Evolutionary conservation across 257 asterid genomes (phyloP).

Genomic region (Solanum infundibuliforme): DNA sequence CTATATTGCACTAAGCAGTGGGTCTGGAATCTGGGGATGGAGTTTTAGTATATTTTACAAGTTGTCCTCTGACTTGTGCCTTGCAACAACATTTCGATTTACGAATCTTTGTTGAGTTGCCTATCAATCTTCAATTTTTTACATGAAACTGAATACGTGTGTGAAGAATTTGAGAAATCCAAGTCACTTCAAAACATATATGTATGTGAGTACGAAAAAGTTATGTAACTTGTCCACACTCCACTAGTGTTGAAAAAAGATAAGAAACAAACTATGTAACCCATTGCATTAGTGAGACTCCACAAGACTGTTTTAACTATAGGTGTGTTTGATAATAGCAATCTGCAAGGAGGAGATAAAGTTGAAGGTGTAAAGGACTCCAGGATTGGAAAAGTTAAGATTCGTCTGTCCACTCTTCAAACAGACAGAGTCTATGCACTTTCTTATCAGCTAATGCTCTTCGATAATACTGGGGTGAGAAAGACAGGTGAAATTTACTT

Average conservation of each 20-base stretch:
- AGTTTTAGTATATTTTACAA: not conserved
- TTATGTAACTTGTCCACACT: too few species aligned
- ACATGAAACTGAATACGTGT: not conserved
- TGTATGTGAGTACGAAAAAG: too few species aligned
- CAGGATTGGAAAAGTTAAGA: constrained; percentile 59
- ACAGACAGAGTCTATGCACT: constrained; percentile 56
- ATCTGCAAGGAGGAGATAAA: constrained; percentile 51
- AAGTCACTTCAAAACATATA: not conserved
- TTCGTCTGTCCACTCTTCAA: constrained; percentile 60
- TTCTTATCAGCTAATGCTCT: constrained; percentile 42
- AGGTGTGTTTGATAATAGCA: constrained; percentile 55
- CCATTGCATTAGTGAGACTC: too few species aligned
- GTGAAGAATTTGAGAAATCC: not conserved
- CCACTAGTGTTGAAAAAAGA: too few species aligned
- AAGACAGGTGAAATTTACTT: constrained; percentile 68
- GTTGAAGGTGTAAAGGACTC: constrained; percentile 36
- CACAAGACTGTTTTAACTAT: constrained; percentile 39
- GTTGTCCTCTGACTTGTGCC: not conserved
- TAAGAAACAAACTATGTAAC: too few species aligned
- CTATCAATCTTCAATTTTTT: not conserved
- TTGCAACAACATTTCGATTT: not conserved
- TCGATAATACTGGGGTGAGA: constrained; percentile 52
- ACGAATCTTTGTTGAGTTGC: not conserved
- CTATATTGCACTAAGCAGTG: not conserved
- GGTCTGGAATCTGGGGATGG: not conserved